Conservation (phyloP, 2,329 filamentous ascomycete genomes). For the Annulohypoxylon truncatum region DNA sequence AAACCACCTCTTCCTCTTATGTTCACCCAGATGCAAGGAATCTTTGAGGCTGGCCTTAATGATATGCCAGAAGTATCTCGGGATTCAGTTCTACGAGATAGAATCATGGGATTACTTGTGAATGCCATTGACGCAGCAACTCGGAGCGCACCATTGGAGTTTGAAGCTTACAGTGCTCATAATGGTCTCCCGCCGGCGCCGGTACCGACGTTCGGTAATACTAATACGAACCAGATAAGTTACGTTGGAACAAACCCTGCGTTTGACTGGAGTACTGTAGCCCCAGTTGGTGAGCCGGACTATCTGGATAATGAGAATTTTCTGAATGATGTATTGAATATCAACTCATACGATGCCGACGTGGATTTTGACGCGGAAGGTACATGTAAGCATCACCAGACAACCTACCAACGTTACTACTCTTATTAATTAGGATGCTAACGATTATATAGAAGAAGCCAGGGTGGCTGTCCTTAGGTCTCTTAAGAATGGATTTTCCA, state of each 20-base stretch:
- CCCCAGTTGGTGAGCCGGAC: background rate
- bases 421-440: background rate
- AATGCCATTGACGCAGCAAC: conserved; percentile 1
- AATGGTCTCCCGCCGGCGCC: background rate
- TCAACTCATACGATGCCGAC: background rate
- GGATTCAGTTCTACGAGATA: background rate
- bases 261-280: background rate
- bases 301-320: background rate
- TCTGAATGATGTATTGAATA: background rate
- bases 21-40: background rate
- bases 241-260: background rate
- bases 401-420: background rate
- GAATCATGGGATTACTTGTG: background rate
- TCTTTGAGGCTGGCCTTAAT: conserved; percentile 6
- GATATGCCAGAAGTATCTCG: background rate
- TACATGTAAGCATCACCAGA: background rate
- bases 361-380: background rate
- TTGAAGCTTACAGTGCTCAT: background rate
- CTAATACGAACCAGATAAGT: background rate
- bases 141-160: background rate
- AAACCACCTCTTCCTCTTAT: background rate
- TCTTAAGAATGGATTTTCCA: background rate
- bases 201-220: background rate
- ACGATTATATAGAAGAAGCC: background rate
- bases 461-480: background rate